Conservation (phyloP, 1,139 yeast species). For the Yamadazyma blattariae region DNA sequence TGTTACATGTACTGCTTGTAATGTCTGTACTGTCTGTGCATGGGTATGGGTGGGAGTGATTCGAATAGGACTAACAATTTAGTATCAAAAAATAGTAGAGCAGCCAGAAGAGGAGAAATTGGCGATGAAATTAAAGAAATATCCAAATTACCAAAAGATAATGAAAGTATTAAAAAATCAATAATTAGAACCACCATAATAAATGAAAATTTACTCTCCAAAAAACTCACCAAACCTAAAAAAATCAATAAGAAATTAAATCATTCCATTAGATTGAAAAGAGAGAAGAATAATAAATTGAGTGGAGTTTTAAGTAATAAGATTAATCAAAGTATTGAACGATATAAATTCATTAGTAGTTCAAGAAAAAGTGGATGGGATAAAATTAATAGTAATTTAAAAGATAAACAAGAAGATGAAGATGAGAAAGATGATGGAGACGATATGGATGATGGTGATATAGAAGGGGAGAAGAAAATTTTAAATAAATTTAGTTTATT, state of each 20-base stretch:
- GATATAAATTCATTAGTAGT: conserved; percentile 59
- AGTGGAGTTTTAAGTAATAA: conserved; percentile 59
- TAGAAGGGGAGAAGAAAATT: conserved; percentile 30
- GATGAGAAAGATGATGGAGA: conserved; percentile 31
- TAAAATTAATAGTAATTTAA: conserved; percentile 42
- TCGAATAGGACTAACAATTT: conserved; percentile 4
- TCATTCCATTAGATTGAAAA: conserved; percentile 33
- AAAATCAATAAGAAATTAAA: conserved; percentile 30
- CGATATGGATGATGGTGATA: conserved; percentile 21
- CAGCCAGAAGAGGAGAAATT: conserved; percentile 63
- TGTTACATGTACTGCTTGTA: no score
- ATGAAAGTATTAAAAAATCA: conserved; percentile 58
- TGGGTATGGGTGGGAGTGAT: no score
- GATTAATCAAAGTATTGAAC: conserved; percentile 59
- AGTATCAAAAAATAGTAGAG: conserved; percentile 71
- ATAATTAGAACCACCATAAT: conserved; percentile 67
- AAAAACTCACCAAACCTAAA: no score
- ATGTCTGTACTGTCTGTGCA: no score
- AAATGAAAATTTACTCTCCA: conserved; percentile 62
- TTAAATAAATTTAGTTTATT: conserved; percentile 44
- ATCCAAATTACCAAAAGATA: conserved; percentile 52
- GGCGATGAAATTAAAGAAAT: conserved; percentile 48
- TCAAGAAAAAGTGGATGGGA: conserved; percentile 77
- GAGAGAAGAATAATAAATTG: conserved; percentile 50
- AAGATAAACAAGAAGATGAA: conserved; percentile 13